Evolutionary conservation across 345 rosid genomes (phyloP).

Genomic region (Boechera divaricarpa): DNA sequence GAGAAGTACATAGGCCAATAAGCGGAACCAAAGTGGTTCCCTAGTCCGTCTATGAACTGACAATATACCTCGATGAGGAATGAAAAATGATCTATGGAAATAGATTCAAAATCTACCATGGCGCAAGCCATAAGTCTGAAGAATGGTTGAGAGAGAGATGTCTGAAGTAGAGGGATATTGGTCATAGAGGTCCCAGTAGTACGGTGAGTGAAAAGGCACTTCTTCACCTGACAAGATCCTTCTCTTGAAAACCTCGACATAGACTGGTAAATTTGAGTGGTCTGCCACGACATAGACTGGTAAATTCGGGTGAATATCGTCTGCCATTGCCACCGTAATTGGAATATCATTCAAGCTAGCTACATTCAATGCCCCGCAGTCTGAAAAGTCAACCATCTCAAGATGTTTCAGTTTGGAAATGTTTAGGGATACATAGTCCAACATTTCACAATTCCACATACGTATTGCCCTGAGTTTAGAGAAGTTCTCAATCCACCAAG

Average conservation of each 20-base stretch:
- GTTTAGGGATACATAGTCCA: neutral
- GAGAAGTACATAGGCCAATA: neutral
- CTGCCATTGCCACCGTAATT: too few relatives aligned
- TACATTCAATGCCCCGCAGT: neutral
- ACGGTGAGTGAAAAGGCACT: neutral
- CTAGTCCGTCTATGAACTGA: neutral
- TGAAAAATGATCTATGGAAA: neutral
- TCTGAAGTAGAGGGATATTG: neutral
- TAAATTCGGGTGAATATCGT: too few relatives aligned
- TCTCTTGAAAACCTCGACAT: neutral
- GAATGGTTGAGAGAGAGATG: neutral
- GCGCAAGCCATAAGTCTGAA: neutral
- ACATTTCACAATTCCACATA: neutral
- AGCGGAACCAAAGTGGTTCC: neutral
- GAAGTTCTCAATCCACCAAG: neutral
- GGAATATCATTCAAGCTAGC: neutral
- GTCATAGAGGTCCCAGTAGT: neutral
- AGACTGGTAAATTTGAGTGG: neutral
- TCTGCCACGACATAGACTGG: too few relatives aligned
- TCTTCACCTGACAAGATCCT: neutral
- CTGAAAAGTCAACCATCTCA: neutral
- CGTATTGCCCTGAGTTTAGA: neutral
- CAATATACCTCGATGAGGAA: neutral
- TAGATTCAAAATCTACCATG: neutral
- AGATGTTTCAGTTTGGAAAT: neutral